Percentiles rank a stretch among this genome's conserved stretches.
Evolutionary conservation across 441 rosid species (phyloP).

Genomic region (Adansonia gregorii): DNA sequence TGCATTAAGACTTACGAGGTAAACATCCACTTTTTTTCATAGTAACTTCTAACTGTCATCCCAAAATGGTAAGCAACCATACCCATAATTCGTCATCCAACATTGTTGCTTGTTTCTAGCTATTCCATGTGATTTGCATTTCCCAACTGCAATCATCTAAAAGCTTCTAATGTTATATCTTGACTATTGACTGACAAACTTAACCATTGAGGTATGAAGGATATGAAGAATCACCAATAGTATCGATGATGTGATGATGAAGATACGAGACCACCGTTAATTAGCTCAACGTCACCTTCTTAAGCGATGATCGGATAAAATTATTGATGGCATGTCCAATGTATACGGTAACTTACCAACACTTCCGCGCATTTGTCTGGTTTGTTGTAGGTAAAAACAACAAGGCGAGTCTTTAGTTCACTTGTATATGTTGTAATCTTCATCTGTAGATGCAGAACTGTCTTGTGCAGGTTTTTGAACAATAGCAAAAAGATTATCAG

Average conservation of each 20-base stretch:
- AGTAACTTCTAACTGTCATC: not conserved
- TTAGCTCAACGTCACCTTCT: constrained; percentile 82
- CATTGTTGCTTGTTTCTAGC: not conserved
- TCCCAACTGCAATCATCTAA: not conserved
- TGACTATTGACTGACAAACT: not conserved
- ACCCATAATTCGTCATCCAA: not conserved
- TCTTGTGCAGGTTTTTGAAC: not conserved
- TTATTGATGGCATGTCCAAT: not conserved
- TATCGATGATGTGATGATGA: constrained; percentile 78
- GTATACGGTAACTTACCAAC: not conserved
- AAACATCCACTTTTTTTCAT: not conserved
- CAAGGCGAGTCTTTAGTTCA: not conserved
- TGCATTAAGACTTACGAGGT: not conserved
- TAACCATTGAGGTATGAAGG: constrained; percentile 62
- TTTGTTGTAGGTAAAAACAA: not conserved
- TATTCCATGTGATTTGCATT: not conserved
- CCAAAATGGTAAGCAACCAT: not conserved
- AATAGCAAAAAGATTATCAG: too few species aligned
- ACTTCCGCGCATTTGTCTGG: not conserved
- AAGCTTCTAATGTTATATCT: not conserved
- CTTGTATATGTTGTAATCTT: not conserved
- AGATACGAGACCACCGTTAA: constrained; percentile 81
- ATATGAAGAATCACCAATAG: constrained; percentile 94
- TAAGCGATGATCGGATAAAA: constrained; percentile 73
- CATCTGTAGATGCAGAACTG: not conserved